These are phyloP conservation scores for Lolium multiflorum DNA, from an alignment of 176 grass and related monocot species.

Conservation along the genomic window DNA sequence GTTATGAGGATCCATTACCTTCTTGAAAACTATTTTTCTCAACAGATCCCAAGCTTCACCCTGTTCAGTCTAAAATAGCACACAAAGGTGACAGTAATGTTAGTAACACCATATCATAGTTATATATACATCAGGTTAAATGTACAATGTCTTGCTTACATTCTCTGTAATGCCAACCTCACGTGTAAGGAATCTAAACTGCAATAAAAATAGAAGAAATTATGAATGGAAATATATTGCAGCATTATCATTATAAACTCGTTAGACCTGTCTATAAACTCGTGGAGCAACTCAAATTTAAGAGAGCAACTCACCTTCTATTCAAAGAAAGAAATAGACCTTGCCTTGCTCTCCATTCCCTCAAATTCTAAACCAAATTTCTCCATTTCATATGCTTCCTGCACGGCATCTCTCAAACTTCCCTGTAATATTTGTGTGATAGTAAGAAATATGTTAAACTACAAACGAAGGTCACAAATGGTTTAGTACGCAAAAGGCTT, in stretches of 20 bases:
- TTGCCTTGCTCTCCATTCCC: background rate
- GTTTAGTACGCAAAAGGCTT: background rate
- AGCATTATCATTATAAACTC: background rate
- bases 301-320: background rate
- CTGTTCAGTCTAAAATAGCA: background rate
- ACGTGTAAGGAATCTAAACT: background rate
- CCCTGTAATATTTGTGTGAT: background rate
- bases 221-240: background rate
- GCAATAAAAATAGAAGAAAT: background rate
- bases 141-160: background rate
- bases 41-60: background rate
- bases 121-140: background rate
- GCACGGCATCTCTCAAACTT: background rate
- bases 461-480: background rate
- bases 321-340: background rate
- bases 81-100: background rate
- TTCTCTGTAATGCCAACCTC: background rate
- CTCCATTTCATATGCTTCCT: background rate
- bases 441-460: background rate
- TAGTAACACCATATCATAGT: background rate
- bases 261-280: conserved; percentile 1
- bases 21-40: background rate
- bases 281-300: background rate
- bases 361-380: background rate
- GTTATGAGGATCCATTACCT: background rate